These are phyloP conservation scores for Stagonosporopsis vannaccii DNA, from an alignment of 2,329 filamentous ascomycete species.

Conservation along the genomic window DNA sequence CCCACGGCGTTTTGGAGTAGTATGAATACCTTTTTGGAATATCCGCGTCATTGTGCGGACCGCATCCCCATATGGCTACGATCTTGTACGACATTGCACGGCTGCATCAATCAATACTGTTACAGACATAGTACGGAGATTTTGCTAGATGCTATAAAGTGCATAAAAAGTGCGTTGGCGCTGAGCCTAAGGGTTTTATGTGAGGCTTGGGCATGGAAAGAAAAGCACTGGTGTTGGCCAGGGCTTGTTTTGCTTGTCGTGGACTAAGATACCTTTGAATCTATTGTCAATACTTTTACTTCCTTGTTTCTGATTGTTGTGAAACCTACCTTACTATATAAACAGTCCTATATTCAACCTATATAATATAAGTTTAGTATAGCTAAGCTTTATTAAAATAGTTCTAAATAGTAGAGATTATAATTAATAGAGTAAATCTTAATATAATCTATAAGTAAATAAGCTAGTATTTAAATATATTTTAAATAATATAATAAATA, in stretches of 20 bases:
- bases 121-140: slow-evolving; percentile 6
- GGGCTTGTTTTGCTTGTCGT: neutral
- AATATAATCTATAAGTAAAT: no score
- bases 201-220: neutral
- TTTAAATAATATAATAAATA: no score
- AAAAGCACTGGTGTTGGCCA: slow-evolving; percentile 8
- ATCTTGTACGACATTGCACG: slow-evolving; percentile 34
- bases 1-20: slow-evolving; percentile 43
- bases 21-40: slow-evolving; percentile 25
- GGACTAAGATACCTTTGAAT: slow-evolving; percentile 17
- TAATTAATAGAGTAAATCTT: no score
- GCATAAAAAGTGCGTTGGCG: neutral
- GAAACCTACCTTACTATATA: no score
- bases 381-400: no score
- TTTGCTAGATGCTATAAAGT: slow-evolving; percentile 4
- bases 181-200: neutral
- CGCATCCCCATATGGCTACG: slow-evolving; percentile 22
- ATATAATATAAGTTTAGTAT: no score
- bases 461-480: no score
- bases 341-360: no score
- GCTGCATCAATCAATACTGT: slow-evolving; percentile 24
- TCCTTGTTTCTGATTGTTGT: slow-evolving; percentile 39
- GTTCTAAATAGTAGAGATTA: no score
- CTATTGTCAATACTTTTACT: slow-evolving; percentile 3
- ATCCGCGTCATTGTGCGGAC: slow-evolving; percentile 21